Conservation (phyloP, 176 grass and related monocot genomes). For the Coix lacrymajobi region DNA sequence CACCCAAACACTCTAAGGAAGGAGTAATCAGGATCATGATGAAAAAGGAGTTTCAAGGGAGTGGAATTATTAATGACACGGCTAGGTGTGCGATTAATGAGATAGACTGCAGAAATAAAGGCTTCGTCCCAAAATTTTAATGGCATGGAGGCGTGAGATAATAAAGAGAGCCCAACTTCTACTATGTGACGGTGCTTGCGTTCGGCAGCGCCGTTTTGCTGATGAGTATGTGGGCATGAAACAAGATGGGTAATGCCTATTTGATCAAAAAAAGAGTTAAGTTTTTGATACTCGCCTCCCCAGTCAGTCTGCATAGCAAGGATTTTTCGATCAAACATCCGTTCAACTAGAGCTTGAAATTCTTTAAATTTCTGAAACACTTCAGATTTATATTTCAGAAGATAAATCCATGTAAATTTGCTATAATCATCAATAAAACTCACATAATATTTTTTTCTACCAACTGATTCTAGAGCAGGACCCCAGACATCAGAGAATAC, state of each 20-base stretch:
- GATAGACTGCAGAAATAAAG: background rate
- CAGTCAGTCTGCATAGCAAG: too few relatives aligned
- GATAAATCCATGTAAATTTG: too few relatives aligned
- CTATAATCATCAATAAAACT: too few relatives aligned
- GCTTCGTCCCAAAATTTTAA: background rate
- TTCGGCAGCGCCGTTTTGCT: background rate
- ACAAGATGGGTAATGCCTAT: background rate
- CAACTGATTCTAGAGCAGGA: background rate
- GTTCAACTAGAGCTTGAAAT: too few relatives aligned
- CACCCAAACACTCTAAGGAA: background rate
- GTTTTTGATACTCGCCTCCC: too few relatives aligned
- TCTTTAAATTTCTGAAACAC: too few relatives aligned
- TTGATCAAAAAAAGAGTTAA: too few relatives aligned
- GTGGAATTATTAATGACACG: background rate
- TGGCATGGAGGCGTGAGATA: background rate
- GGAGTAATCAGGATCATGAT: background rate
- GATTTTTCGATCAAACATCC: too few relatives aligned
- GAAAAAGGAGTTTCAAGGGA: background rate
- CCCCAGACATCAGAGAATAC: background rate
- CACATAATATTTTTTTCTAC: background rate
- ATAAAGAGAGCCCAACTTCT: background rate
- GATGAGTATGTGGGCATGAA: background rate
- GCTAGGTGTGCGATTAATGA: background rate
- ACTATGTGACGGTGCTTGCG: background rate
- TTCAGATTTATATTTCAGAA: too few relatives aligned